These are phyloP conservation scores for Leccinum fuscescens DNA, from an alignment of 1,284 basidiomycete species.

Conservation along the genomic window DNA sequence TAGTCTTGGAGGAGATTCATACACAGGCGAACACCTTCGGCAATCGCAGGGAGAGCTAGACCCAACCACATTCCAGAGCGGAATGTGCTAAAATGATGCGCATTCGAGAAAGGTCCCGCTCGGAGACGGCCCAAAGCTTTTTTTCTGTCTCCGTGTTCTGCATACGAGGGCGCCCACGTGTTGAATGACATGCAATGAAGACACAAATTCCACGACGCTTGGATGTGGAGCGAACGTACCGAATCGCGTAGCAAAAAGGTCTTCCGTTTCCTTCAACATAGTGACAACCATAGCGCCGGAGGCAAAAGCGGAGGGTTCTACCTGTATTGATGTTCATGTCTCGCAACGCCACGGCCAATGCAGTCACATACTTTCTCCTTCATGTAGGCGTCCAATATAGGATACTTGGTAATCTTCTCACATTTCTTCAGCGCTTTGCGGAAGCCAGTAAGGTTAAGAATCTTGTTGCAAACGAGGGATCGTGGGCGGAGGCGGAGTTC, in stretches of 20 bases:
- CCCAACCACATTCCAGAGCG: constrained; percentile 79
- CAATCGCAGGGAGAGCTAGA: constrained; percentile 69
- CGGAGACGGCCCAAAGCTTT: constrained; percentile 73
- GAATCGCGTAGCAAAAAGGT: constrained; percentile 71
- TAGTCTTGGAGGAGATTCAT: constrained; percentile 18
- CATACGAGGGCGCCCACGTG: not conserved
- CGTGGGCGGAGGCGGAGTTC: not conserved
- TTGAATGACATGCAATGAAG: not conserved
- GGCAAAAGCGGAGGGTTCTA: constrained; percentile 62
- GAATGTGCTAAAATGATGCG: constrained; percentile 81
- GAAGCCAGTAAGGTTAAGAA: constrained; percentile 88
- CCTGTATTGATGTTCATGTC: constrained; percentile 36
- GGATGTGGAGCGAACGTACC: constrained; percentile 43
- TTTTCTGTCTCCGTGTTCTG: constrained; percentile 84
- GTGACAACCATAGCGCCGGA: constrained; percentile 59
- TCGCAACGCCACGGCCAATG: not conserved
- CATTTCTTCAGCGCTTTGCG: constrained; percentile 94
- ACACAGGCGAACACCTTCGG: constrained; percentile 73
- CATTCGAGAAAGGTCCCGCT: constrained; percentile 51
- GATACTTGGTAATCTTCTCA: constrained; percentile 79
- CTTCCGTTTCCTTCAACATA: constrained; percentile 75
- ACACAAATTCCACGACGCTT: not conserved
- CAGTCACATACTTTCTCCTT: constrained; percentile 55
- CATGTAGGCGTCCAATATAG: constrained; percentile 70
- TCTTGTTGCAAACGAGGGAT: constrained; percentile 39